A percentile compares a stretch with the other conserved stretches of the same genome.
phyloP scores from a whole-genome alignment of 352 stramenopile species.

The Pythium rishiriense region DNA sequence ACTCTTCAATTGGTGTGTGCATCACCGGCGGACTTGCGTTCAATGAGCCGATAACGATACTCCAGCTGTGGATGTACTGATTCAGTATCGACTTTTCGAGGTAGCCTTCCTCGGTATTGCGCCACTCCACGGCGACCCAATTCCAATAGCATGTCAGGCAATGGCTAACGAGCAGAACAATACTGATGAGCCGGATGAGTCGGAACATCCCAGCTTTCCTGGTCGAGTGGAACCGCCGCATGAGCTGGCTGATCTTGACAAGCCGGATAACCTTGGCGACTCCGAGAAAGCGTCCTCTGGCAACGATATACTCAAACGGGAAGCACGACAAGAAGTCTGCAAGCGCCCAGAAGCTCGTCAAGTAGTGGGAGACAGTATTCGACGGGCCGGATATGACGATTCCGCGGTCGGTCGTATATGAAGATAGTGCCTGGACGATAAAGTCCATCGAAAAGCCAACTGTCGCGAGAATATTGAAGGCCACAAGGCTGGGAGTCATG shows the following conservation, averaged over 20 bases:
- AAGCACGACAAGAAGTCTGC: slow-evolving; percentile 71
- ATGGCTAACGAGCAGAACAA: slow-evolving; percentile 58
- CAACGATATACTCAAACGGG: slow-evolving; percentile 52
- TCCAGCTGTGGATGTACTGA: slow-evolving; percentile 57
- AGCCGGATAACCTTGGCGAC: slow-evolving; percentile 70
- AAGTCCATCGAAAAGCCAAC: slow-evolving; percentile 60
- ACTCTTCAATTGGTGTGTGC: slow-evolving; percentile 48
- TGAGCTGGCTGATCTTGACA: slow-evolving; percentile 61
- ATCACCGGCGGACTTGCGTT: slow-evolving; percentile 64
- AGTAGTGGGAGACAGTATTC: slow-evolving; percentile 47
- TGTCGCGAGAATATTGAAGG: slow-evolving; percentile 42
- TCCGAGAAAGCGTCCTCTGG: slow-evolving; percentile 49
- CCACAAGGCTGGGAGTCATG: slow-evolving; percentile 23
- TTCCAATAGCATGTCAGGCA: slow-evolving; percentile 67
- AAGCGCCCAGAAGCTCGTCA: slow-evolving; percentile 56
- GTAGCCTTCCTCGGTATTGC: slow-evolving; percentile 34
- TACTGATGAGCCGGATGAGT: slow-evolving; percentile 49
- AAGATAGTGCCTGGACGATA: slow-evolving; percentile 52
- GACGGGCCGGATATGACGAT: slow-evolving; percentile 47
- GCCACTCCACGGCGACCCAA: slow-evolving; percentile 51
- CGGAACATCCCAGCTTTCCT: slow-evolving; percentile 67
- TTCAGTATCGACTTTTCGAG: slow-evolving; percentile 28
- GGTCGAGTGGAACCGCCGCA: slow-evolving; percentile 49
- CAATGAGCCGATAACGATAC: slow-evolving; percentile 58
- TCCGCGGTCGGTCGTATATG: slow-evolving; percentile 52